Evolutionary conservation across 2,329 filamentous ascomycete genomes (phyloP).

Genomic region (Metarhizium album): DNA sequence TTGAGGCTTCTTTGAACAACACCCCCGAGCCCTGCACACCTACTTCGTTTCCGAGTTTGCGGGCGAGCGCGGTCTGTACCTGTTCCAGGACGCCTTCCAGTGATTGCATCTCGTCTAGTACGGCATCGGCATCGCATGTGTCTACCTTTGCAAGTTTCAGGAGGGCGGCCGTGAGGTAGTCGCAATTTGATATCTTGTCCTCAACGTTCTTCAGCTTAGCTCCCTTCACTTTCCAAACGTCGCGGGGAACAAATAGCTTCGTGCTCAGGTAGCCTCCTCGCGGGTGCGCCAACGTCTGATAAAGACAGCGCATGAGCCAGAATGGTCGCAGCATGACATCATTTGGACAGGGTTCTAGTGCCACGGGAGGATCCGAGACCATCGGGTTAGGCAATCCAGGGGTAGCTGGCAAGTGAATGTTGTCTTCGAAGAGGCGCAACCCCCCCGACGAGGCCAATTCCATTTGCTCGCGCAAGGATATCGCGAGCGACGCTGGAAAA

Average conservation of each 20-base stretch:
- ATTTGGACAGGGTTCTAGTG: constrained; percentile 84
- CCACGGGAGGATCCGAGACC: constrained; percentile 56
- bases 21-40: constrained; percentile 64
- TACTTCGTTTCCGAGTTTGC: constrained; percentile 88
- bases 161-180: constrained; percentile 79
- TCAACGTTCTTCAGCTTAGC: constrained; percentile 88
- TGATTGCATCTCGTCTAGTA: constrained; percentile 87
- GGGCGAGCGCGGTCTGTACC: constrained; percentile 62
- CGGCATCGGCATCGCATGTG: constrained; percentile 79
- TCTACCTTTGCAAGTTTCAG: constrained; percentile 76
- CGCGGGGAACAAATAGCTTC: constrained; percentile 81
- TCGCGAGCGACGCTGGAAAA: constrained; percentile 56
- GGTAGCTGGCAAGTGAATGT: constrained; percentile 58
- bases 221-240: constrained; percentile 88
- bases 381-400: constrained; percentile 56
- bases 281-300: constrained; percentile 84
- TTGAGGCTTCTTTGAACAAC: constrained; percentile 62
- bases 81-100: constrained; percentile 80
- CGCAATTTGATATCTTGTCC: constrained; percentile 88
- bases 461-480: constrained; percentile 48
- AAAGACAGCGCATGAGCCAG: constrained; percentile 93
- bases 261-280: constrained; percentile 86
- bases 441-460: constrained; percentile 53
- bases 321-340: constrained; percentile 87
- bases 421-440: constrained; percentile 72